Percentiles rank a stretch among this genome's conserved stretches.
These are phyloP conservation scores for Starmerella bombi DNA, from an alignment of 805 yeast species.

Conservation along the genomic window DNA sequence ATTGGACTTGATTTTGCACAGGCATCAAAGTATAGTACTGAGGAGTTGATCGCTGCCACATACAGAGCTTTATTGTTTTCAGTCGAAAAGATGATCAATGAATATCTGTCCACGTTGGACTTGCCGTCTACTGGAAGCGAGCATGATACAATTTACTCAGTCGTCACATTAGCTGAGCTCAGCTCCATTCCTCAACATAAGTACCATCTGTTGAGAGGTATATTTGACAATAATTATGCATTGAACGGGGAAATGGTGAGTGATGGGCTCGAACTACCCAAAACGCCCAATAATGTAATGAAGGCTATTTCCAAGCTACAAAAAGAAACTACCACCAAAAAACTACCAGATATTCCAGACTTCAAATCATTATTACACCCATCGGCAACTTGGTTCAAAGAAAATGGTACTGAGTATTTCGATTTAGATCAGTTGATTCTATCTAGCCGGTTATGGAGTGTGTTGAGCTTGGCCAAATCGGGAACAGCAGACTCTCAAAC, in stretches of 20 bases:
- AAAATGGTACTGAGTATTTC: constrained; percentile 13
- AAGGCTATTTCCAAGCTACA: constrained; percentile 15
- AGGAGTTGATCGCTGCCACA: constrained; percentile 27
- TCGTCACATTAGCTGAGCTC: constrained; percentile 29
- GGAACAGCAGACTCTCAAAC: constrained; percentile 18
- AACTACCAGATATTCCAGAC: constrained; percentile 15
- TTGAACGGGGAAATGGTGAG: constrained; percentile 29
- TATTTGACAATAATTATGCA: constrained; percentile 29
- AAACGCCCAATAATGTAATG: constrained; percentile 21
- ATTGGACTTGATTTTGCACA: constrained; percentile 28
- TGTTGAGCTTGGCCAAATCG: constrained; percentile 26
- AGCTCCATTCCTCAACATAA: constrained; percentile 18
- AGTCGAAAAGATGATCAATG: constrained; percentile 27
- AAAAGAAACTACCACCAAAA: constrained; percentile 2
- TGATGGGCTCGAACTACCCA: constrained; percentile 28
- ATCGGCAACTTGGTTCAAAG: constrained; percentile 22
- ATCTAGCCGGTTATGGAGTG: constrained; percentile 29
- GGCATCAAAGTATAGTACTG: constrained; percentile 21
- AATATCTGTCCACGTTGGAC: constrained; percentile 26
- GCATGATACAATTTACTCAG: constrained; percentile 24
- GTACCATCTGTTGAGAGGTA: constrained; percentile 23
- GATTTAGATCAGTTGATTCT: constrained; percentile 21
- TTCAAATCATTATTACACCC: constrained; percentile 19
- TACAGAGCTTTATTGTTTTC: constrained; percentile 26
- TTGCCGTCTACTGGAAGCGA: constrained; percentile 12